A percentile compares a stretch with the other conserved stretches of the same genome.
These are phyloP conservation scores for Xylaria digitata DNA, from an alignment of 2,329 filamentous ascomycete species.

Conservation along the genomic window DNA sequence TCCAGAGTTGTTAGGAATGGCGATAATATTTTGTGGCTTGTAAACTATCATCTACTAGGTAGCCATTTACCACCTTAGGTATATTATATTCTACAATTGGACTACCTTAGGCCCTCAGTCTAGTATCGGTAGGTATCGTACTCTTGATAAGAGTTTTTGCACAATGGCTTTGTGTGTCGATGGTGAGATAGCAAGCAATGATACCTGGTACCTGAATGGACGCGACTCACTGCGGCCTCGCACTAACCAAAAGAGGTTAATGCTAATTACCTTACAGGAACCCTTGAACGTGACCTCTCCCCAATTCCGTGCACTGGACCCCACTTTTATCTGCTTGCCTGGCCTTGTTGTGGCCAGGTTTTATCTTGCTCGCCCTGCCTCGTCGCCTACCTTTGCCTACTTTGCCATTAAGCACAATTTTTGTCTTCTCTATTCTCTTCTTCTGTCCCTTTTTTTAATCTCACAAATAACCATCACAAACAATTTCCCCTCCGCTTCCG, in stretches of 20 bases:
- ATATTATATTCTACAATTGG: too few relatives aligned
- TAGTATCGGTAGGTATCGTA: too few relatives aligned
- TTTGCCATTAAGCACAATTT: slow-evolving; percentile 1
- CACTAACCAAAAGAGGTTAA: neutral
- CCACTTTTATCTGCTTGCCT: slow-evolving; percentile 19
- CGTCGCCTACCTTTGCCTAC: slow-evolving; percentile 5
- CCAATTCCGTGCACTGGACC: neutral
- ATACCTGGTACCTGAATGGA: too few relatives aligned
- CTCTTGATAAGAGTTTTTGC: neutral
- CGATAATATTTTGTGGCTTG: too few relatives aligned
- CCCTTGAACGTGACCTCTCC: neutral
- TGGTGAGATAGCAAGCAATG: too few relatives aligned
- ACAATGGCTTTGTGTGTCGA: slow-evolving; percentile 10
- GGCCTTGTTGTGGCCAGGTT: slow-evolving; percentile 31
- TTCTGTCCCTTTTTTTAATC: slow-evolving; percentile 9
- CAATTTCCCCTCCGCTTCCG: slow-evolving; percentile 14
- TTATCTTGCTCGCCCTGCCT: slow-evolving; percentile 27
- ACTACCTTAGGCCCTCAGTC: too few relatives aligned
- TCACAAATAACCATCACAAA: slow-evolving; percentile 29
- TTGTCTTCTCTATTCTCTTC: neutral
- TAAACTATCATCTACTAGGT: too few relatives aligned
- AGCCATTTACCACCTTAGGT: too few relatives aligned
- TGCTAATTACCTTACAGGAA: too few relatives aligned
- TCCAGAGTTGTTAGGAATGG: too few relatives aligned
- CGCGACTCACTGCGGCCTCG: too few relatives aligned